A percentile compares a stretch with the other conserved stretches of the same genome.
Evolutionary conservation across 257 asterid species (phyloP).

Genomic region (Primulina eburnea): DNA sequence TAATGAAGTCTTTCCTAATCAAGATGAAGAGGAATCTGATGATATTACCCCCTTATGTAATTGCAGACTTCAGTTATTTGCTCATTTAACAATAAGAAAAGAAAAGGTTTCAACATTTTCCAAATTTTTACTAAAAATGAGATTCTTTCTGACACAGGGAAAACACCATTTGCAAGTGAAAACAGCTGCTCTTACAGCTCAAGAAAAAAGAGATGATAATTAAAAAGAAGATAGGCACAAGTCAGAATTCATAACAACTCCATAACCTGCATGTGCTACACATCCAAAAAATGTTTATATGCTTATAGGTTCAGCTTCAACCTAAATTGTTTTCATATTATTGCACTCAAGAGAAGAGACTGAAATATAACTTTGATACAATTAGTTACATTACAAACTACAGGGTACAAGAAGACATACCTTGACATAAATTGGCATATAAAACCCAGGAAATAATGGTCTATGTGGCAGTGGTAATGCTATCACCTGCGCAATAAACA

Average conservation of each 20-base stretch:
- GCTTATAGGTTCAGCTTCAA: background rate
- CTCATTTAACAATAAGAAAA: background rate
- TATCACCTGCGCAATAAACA: constrained; percentile 52
- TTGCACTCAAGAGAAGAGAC: constrained; percentile 11
- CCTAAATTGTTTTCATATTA: background rate
- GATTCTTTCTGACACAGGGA: constrained; percentile 12
- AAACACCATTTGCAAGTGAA: background rate
- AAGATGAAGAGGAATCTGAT: constrained; percentile 6
- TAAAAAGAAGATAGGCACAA: constrained; percentile 21
- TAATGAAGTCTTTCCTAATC: constrained; percentile 15
- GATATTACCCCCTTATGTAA: constrained; percentile 5
- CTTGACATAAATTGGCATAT: constrained; percentile 94
- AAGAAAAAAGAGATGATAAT: constrained; percentile 5
- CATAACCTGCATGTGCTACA: background rate
- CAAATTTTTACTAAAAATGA: background rate
- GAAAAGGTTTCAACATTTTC: background rate
- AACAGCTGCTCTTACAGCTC: constrained; percentile 3
- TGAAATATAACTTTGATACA: background rate
- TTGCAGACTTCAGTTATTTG: constrained; percentile 8
- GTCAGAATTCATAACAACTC: constrained; percentile 2
- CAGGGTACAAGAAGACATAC: constrained; percentile 40
- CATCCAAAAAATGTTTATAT: background rate
- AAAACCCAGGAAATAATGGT: constrained; percentile 92
- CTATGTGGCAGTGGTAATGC: constrained; percentile 68
- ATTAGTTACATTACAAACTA: background rate